phyloP scores from a whole-genome alignment of 805 yeast genomes.

The Blastobotrys peoriensis region DNA sequence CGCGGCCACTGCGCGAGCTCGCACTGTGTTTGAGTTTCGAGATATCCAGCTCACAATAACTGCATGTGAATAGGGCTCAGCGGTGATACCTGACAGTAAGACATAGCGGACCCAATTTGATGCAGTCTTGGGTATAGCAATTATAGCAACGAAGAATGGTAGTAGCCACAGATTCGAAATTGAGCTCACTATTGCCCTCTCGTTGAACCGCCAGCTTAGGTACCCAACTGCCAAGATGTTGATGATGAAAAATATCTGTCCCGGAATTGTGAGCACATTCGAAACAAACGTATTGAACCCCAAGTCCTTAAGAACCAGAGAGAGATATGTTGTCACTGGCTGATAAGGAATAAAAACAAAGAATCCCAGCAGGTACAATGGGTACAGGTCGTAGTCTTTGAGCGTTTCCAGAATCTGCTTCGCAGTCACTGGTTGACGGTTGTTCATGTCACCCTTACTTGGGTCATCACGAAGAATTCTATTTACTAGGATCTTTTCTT shows the following conservation, averaged over 20 bases:
- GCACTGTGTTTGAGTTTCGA: conserved; percentile 52
- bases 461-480: conserved; percentile 59
- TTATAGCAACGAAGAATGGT: conserved; percentile 6
- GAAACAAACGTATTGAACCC: conserved; percentile 51
- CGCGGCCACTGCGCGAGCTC: conserved; percentile 55
- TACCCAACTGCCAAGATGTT: conserved; percentile 13
- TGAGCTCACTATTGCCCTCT: conserved; percentile 2
- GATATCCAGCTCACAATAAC: conserved; percentile 55
- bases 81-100: conserved; percentile 4
- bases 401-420: conserved; percentile 38
- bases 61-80: conserved; percentile 40
- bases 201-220: conserved; percentile 12
- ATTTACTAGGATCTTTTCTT: conserved; percentile 52
- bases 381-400: conserved; percentile 49
- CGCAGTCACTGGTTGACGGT: conserved; percentile 44
- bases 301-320: conserved; percentile 41
- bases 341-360: conserved; percentile 34
- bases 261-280: conserved; percentile 42
- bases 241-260: conserved; percentile 11
- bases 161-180: conserved; percentile 6
- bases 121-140: conserved; percentile 5
- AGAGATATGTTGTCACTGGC: conserved; percentile 41
- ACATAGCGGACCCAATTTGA: conserved; percentile 7
- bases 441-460: conserved; percentile 55
- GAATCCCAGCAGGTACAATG: conserved; percentile 46